phyloP scores from a whole-genome alignment of 257 asterid genomes.

The Datura wrightii region DNA sequence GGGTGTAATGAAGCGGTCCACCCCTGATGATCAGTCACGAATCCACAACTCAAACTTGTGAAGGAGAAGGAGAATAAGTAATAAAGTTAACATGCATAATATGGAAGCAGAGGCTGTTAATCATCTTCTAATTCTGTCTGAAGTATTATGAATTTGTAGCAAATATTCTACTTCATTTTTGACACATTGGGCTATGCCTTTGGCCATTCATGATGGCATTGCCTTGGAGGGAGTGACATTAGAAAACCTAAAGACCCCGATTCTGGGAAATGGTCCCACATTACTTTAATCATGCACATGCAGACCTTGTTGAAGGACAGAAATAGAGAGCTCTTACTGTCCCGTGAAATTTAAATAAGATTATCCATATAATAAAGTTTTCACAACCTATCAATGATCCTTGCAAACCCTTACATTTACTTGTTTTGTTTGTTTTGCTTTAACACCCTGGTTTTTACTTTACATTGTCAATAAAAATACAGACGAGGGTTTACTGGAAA shows the following conservation, averaged over 20 bases:
- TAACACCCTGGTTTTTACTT: not conserved
- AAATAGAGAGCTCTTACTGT: not conserved
- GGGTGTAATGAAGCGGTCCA: too few species aligned
- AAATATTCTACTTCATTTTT: not conserved
- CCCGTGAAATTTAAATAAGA: not conserved
- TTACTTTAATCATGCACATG: not conserved
- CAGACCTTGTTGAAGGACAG: not conserved
- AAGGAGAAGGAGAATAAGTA: not conserved
- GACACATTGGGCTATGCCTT: not conserved
- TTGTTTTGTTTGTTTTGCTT: not conserved
- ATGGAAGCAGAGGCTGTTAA: not conserved
- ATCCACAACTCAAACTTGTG: too few species aligned
- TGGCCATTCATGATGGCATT: not conserved
- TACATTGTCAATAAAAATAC: not conserved
- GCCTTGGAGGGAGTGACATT: not conserved
- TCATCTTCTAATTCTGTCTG: not conserved
- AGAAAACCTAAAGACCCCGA: not conserved
- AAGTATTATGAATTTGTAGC: not conserved
- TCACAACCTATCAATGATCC: not conserved
- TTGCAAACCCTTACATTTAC: not conserved
- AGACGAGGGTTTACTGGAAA: too few species aligned
- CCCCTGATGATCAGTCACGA: too few species aligned
- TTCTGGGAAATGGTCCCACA: not conserved
- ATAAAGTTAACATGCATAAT: not conserved
- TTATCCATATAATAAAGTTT: slow-evolving; percentile 3